Conservation (phyloP, 2,329 filamentous ascomycete genomes). For the Aspergillus costaricaensis region DNA sequence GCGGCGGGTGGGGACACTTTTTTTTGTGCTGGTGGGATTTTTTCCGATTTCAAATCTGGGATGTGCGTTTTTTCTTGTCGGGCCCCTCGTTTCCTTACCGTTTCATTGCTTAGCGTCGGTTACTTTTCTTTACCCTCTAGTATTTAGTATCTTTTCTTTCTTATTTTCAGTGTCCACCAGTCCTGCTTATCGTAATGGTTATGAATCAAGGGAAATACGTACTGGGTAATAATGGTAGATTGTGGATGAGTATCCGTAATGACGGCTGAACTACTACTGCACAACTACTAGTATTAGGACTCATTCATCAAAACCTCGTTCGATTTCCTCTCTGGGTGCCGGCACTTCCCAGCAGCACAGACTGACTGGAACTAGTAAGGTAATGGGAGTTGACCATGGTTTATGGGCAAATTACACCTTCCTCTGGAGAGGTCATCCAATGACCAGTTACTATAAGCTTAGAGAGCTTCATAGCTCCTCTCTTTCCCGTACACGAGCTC, state of each 20-base stretch:
- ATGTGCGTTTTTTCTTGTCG: constrained; percentile 27
- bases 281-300: too few relatives aligned
- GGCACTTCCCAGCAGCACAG: neutral
- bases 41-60: constrained; percentile 35
- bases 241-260: neutral
- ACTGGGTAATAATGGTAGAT: neutral
- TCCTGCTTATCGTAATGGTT: neutral
- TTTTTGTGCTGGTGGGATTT: constrained; percentile 25
- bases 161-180: neutral
- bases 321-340: neutral
- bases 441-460: too few relatives aligned
- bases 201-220: neutral
- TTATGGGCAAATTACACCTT: neutral
- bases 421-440: too few relatives aligned
- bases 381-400: neutral
- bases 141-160: too few relatives aligned
- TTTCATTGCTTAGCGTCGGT: constrained; percentile 9
- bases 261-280: neutral
- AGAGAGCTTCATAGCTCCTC: too few relatives aligned
- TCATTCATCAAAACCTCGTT: too few relatives aligned
- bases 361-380: neutral
- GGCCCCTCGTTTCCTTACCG: constrained; percentile 18
- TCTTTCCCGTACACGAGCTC: neutral
- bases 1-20: constrained; percentile 28
- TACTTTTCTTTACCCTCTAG: neutral